phyloP scores from a whole-genome alignment of 176 grass and related monocot species.

The Musa schizocarpa region DNA sequence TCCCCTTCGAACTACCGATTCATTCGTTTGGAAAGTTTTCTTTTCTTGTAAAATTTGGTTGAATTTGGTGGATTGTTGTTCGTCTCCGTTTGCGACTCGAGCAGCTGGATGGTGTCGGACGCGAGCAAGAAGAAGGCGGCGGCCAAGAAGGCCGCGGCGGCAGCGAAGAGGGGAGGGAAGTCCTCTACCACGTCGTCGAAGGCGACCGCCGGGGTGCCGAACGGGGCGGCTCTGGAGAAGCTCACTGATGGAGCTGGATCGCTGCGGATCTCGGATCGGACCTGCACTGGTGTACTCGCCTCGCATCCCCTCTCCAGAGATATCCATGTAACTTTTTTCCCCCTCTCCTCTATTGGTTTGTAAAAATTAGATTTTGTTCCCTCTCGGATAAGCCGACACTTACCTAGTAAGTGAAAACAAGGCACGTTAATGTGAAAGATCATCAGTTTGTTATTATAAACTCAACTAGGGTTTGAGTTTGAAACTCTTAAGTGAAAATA shows the following conservation, averaged over 20 bases:
- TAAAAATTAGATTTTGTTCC: background rate
- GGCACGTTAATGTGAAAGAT: background rate
- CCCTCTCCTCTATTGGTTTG: background rate
- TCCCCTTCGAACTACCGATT: no score
- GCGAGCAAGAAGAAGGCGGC: conserved; percentile 97
- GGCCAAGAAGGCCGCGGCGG: conserved; percentile 74
- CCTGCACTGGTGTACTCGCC: conserved; percentile 78
- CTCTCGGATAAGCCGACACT: background rate
- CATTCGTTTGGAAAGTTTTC: background rate
- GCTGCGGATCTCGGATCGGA: conserved; percentile 64
- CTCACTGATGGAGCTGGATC: conserved; percentile 35
- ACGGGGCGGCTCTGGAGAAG: conserved; percentile 29
- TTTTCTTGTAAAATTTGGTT: no score
- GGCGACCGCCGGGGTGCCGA: background rate
- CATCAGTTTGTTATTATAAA: no score
- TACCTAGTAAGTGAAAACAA: background rate
- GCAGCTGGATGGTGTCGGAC: conserved; percentile 71
- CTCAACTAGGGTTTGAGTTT: no score
- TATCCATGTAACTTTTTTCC: conserved; percentile 49
- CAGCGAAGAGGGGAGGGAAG: conserved; percentile 86
- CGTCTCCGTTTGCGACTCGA: background rate
- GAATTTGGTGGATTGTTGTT: background rate
- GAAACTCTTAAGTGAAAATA: no score
- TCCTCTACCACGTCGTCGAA: conserved; percentile 35
- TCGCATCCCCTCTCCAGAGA: conserved; percentile 88